A percentile compares a stretch with the other conserved stretches of the same genome.
These are phyloP conservation scores for Apiospora saccharicola DNA, from an alignment of 2,329 filamentous ascomycete species.

Conservation along the genomic window DNA sequence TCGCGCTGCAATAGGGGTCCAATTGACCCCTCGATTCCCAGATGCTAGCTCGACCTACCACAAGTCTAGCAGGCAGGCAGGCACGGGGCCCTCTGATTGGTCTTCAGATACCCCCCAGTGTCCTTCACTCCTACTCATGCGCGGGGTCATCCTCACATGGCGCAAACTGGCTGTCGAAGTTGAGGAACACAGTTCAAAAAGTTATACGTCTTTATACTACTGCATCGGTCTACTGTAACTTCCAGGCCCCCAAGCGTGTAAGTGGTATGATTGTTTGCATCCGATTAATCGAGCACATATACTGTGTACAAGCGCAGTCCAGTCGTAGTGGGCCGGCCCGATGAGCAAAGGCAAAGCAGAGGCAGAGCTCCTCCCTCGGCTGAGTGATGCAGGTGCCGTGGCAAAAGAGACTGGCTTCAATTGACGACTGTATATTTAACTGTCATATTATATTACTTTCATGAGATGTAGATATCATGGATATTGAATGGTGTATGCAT, in stretches of 20 bases:
- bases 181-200: neutral
- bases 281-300: constrained; percentile 12
- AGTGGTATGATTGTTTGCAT: neutral
- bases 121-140: neutral
- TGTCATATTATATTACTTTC: neutral
- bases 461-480: neutral
- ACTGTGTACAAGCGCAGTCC: neutral
- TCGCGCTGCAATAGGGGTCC: constrained; percentile 15
- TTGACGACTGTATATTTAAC: neutral
- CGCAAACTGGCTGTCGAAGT: neutral
- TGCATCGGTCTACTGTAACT: neutral
- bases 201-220: neutral
- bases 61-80: neutral
- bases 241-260: neutral
- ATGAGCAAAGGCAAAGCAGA: neutral
- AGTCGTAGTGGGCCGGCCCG: neutral
- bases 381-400: neutral
- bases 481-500: neutral
- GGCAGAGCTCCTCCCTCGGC: neutral
- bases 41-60: neutral
- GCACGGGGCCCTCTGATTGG: constrained; percentile 17
- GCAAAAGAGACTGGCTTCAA: neutral
- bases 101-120: neutral
- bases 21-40: constrained; percentile 12
- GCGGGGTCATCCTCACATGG: neutral